Conservation (phyloP, 441 rosid species). For the Syzygium syzygioides region DNA sequence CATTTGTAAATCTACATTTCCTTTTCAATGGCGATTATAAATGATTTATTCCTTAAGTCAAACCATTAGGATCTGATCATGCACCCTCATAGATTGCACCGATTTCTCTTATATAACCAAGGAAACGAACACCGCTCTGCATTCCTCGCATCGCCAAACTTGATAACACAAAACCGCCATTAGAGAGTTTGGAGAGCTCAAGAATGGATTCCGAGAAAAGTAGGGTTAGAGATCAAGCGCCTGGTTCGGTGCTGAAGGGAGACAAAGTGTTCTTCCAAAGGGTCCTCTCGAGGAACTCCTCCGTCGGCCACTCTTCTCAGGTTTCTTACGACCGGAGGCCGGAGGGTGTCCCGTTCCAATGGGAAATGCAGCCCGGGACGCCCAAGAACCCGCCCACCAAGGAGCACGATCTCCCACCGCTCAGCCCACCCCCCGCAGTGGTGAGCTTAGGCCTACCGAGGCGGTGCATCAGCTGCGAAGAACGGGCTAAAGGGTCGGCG, state of each 20-base stretch:
- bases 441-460: slow-evolving; percentile 43
- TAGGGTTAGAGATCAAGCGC: slow-evolving; percentile 1
- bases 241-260: slow-evolving; percentile 23
- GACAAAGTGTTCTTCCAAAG: slow-evolving; percentile 21
- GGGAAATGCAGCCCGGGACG: slow-evolving; percentile 77
- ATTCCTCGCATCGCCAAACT: background rate
- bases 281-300: slow-evolving; percentile 34
- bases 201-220: slow-evolving; percentile 4
- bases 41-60: background rate
- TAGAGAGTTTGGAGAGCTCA: background rate
- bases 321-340: slow-evolving; percentile 23
- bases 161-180: background rate
- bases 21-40: background rate
- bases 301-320: slow-evolving; percentile 35
- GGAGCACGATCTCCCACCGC: slow-evolving; percentile 5
- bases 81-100: background rate
- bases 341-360: slow-evolving; percentile 65
- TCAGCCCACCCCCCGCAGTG: slow-evolving; percentile 70
- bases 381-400: slow-evolving; percentile 39
- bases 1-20: background rate
- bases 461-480: slow-evolving; percentile 28
- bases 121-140: background rate
- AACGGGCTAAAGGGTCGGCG: slow-evolving; percentile 2
- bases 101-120: background rate
- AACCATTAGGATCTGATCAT: background rate